Evolutionary conservation across 2,329 filamentous ascomycete species (phyloP).

Genomic region (Exophiala lecanii-corni): DNA sequence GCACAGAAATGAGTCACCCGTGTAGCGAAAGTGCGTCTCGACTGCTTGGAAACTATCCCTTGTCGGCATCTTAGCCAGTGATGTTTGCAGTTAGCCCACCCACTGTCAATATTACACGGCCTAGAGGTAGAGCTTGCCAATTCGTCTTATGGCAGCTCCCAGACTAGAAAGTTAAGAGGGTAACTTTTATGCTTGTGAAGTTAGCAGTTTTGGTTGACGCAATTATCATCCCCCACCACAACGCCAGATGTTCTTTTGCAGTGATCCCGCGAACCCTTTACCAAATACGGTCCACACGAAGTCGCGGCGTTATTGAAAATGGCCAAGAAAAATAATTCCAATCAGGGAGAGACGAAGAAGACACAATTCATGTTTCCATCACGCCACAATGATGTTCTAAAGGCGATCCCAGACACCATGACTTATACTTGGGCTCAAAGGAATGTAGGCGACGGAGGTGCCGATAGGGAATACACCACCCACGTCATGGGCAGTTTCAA

Average conservation of each 20-base stretch:
- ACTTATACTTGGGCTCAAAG: slow-evolving; percentile 33
- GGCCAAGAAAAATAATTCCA: slow-evolving; percentile 9
- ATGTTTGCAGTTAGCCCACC: background rate
- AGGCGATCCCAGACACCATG: slow-evolving; percentile 22
- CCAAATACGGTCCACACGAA: slow-evolving; percentile 4
- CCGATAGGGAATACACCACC: slow-evolving; percentile 34
- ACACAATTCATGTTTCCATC: slow-evolving; percentile 16
- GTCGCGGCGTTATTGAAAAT: slow-evolving; percentile 7
- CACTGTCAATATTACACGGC: background rate
- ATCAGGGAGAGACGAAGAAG: slow-evolving; percentile 8
- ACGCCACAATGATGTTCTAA: slow-evolving; percentile 12
- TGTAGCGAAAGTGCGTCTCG: too few relatives aligned
- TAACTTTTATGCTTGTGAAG: slow-evolving; percentile 1
- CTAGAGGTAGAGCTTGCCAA: background rate
- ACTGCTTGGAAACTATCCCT: too few relatives aligned
- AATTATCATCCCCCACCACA: slow-evolving; percentile 1
- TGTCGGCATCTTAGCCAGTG: background rate
- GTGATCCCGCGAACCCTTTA: background rate
- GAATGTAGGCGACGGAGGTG: slow-evolving; percentile 27
- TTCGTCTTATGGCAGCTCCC: background rate
- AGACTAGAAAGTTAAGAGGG: background rate
- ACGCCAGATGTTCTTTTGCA: background rate
- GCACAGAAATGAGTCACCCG: too few relatives aligned
- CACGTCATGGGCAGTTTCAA: slow-evolving; percentile 41
- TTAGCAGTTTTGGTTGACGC: too few relatives aligned